These are phyloP conservation scores for Talaromyces albobiverticillius DNA, from an alignment of 2,329 filamentous ascomycete genomes.

Conservation along the genomic window DNA sequence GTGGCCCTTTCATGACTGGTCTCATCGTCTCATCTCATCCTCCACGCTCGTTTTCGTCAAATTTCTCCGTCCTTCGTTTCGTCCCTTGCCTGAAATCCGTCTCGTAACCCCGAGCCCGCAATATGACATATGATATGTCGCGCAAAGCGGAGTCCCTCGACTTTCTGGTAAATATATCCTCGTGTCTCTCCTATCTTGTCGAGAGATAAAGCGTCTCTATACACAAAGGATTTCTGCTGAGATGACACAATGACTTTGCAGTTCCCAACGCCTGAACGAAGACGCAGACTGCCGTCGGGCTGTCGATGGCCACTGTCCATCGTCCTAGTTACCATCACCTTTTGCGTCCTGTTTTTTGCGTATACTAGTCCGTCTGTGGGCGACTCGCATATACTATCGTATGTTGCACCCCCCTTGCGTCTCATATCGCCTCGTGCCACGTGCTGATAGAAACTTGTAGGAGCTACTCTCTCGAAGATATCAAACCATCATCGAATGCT, in stretches of 20 bases:
- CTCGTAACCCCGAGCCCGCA: background rate
- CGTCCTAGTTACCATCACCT: background rate
- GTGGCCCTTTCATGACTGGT: too few species aligned
- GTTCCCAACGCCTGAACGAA: slow-evolving; percentile 13
- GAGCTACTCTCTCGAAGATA: slow-evolving; percentile 6
- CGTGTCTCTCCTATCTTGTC: background rate
- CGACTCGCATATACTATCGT: slow-evolving; percentile 11
- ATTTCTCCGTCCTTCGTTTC: background rate
- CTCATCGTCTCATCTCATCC: background rate
- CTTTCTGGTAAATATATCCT: background rate
- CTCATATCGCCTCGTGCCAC: background rate
- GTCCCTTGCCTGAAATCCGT: too few species aligned
- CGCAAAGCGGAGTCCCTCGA: slow-evolving; percentile 12
- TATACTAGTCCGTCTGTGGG: slow-evolving; percentile 9
- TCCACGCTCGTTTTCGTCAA: background rate
- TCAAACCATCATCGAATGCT: slow-evolving; percentile 5
- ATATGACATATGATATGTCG: slow-evolving; percentile 4
- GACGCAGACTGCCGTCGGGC: slow-evolving; percentile 11
- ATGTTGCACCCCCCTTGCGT: background rate
- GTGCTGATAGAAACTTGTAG: slow-evolving; percentile 1
- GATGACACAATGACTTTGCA: background rate
- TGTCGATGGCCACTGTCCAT: slow-evolving; percentile 13
- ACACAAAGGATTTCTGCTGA: too few species aligned
- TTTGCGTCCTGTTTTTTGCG: slow-evolving; percentile 10
- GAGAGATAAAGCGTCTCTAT: too few species aligned